Base-by-base conservation (phyloP, 257 asterid species). In the Solanum pinnatisectum region DNA sequence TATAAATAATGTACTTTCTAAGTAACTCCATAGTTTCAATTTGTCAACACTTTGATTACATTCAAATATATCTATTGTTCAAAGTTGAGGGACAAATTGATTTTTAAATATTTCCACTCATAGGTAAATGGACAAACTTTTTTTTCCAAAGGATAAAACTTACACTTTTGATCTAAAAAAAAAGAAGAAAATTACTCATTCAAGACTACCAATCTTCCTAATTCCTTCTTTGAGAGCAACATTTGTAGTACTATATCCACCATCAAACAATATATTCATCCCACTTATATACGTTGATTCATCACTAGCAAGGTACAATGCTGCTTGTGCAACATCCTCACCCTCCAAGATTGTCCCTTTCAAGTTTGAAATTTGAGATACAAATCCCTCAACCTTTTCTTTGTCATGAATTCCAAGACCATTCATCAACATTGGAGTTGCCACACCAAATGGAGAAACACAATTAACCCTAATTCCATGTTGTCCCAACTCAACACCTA, bases 161-260 rank as follows among this genome's bases (percentile, higher is more conserved):
- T 4, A 49, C 74, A 27, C 36, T 67, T 27, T 67, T 12, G 36
- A 67, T 67, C 36, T 25, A 2, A 33, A 32, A 32, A 32, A 3
- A 25, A 67, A 67, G 5, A 11, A 30, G 39, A 70, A 68, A 70
- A 70, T 70, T 30, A 70, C 6, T 30, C 77, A 30, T 73, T 74
- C 15, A 36, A 74, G 49, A 22, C 16, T 12, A 56, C 14, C 11
- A 78, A 56, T 46, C n/a, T 78, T 30, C 37, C 23, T 78, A 40
- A 78, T 4, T 5, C 74, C 71, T 30, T 88, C 85, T 37, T 85
- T 63, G 76, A 92, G 46, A 7, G 94, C 92, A 33, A 84, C 20
- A 30, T 90, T 92, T 3, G 92, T 92, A 12, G 90, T 85, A 84
- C 93, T 90, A 33, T 88, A 89, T 8, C 93, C 94, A 30, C 95